A percentile compares a stretch with the other conserved stretches of the same genome.
These are phyloP conservation scores for Bertia moriformis DNA, from an alignment of 2,329 filamentous ascomycete genomes.

Conservation along the genomic window DNA sequence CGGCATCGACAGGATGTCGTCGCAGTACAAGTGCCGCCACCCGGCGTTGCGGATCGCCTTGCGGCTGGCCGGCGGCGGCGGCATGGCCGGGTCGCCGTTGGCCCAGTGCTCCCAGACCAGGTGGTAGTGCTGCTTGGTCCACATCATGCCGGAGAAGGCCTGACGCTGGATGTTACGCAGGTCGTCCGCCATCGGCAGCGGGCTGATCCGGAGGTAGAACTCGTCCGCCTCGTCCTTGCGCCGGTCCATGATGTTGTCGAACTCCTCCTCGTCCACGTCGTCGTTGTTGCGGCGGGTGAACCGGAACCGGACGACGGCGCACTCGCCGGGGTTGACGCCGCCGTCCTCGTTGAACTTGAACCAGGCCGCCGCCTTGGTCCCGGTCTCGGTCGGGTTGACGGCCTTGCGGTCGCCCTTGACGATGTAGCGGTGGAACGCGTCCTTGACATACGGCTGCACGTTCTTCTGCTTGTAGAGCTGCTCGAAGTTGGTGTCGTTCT, in stretches of 20 bases:
- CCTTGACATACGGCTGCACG: slow-evolving; percentile 74
- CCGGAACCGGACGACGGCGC: slow-evolving; percentile 85
- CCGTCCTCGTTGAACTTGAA: slow-evolving; percentile 82
- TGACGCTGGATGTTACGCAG: slow-evolving; percentile 89
- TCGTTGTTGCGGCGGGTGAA: slow-evolving; percentile 61
- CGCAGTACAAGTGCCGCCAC: slow-evolving; percentile 90
- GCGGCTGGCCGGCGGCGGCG: slow-evolving; percentile 66
- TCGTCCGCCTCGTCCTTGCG: slow-evolving; percentile 84
- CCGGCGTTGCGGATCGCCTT: slow-evolving; percentile 73
- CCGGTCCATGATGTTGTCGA: slow-evolving; percentile 80
- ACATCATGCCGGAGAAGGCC: slow-evolving; percentile 92
- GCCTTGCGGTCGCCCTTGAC: slow-evolving; percentile 68
- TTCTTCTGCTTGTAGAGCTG: slow-evolving; percentile 67
- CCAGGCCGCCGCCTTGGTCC: slow-evolving; percentile 85
- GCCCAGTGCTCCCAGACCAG: slow-evolving; percentile 98
- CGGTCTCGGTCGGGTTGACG: slow-evolving; percentile 64
- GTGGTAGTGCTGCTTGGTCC: slow-evolving; percentile 93
- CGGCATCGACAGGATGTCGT: slow-evolving; percentile 93
- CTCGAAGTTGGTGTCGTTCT: slow-evolving; percentile 85
- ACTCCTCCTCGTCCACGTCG: slow-evolving; percentile 81
- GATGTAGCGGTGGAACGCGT: slow-evolving; percentile 82
- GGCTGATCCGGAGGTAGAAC: slow-evolving; percentile 87
- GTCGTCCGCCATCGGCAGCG: slow-evolving; percentile 84
- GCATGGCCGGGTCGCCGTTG: slow-evolving; percentile 78
- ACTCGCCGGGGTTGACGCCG: slow-evolving; percentile 78